Base-by-base conservation (phyloP, 164 flowering plant genomes). In the Vitis amurensis region DNA sequence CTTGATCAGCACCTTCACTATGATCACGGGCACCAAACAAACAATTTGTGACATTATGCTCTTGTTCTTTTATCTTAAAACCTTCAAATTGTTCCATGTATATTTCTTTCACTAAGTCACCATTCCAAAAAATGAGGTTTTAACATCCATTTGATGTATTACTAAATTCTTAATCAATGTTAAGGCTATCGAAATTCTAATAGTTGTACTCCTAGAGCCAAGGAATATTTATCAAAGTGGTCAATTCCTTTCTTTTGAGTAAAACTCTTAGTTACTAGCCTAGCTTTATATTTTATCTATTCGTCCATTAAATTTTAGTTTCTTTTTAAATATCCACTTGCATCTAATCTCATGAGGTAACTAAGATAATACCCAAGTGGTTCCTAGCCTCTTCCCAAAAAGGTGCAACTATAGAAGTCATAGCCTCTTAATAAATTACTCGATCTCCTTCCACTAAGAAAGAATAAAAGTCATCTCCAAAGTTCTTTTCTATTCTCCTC, bases 311-410 rank as follows among this genome's bases (percentile, higher is more conserved):
- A 12, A 13, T 23, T 29, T 50, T 11, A 51, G 0, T 13, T 69
- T 69, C 7, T 15, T 60, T 10, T 61, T 61, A 19, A 69, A 61
- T 0, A 69, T 29, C 66, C 59, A 69, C 30, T 69, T 31, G 15
- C 59, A 50, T 3, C 59, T 58, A 0, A 69, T 27, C 5, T 47
- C 19, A 3, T 16, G 19, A 23, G 64, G 60, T 27, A 68, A 23
- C 9, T 59, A 27, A 48, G 8, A 14, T 27, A 66, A 8, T 4
- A 59, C 44, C 57, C 58, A 68, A 48, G 65, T 60, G 9, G 7
- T 37, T 37, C 4, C 4, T 37, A 37, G 44, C 44, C 44, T 37
- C 44, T 6, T 37, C 7, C 44, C 44, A 37, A 37, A 31, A 37
- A 6, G 44, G 44, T 3, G 44, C 44, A 3, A 11, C 31, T 30